Evolutionary conservation across 352 stramenopile species (phyloP), one percentile per base, ranked within the genome.

Genomic region (Peronosclerospora sorghi): DNA sequence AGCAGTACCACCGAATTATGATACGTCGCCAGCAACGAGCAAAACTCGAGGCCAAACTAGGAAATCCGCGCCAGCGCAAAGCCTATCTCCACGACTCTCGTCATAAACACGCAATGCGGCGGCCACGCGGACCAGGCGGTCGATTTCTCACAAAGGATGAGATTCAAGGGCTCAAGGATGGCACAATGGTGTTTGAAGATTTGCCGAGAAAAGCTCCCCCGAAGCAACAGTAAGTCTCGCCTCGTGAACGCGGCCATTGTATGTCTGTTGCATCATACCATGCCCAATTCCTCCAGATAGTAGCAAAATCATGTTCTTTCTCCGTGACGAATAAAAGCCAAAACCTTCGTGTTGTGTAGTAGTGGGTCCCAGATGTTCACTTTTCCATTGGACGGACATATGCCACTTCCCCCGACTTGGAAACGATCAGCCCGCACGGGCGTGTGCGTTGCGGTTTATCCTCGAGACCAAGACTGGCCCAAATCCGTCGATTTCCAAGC

Each of bases 1-100:
- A 94, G 64, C 83, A 94, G 52, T 94, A 94, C 51, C 77, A 92
- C 52, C 75, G 83, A 14, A 94, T 94, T 49, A 83, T 94, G 70
- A 80, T 92, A 39, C 80, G 83, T 32, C 73, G 83, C 45, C 74
- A 94, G 44, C 78, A 90, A 53, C 69, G 80, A 23, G 76, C 80
- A 32, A 94, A 94, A 52, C 68, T 91, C 13, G 83, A 93, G 47
- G 73, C 77, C 20, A 90, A 93, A 54, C 60, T 92, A 12, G 75
- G 75, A 32, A 86, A 77, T 43, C 52, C 56, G 32, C 73, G 70
- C 39, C 82, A 91, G 59, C 78, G 76, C 41, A 88, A 90, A 56
- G 79, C 78, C 9, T 94, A 92, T 43, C 60, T 94, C 41, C 83
- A 94, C 41, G 66, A 83, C 32, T 94, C 83, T 12, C 78, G 83